Base-by-base conservation (phyloP, 306 rosid species). In the Casuarina glauca region DNA sequence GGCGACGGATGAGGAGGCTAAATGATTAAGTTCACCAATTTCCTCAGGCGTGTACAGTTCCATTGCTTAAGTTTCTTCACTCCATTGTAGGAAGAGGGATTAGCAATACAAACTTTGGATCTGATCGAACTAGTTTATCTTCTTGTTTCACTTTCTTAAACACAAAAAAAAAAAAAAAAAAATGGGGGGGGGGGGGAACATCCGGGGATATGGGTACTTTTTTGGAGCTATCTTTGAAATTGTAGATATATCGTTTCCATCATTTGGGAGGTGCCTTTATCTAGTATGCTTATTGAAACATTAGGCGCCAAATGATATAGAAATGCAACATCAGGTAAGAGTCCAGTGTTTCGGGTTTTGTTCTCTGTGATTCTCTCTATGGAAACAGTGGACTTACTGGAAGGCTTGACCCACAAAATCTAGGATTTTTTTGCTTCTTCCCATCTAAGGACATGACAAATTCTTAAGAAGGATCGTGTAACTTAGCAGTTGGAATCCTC, bases 1-100 rank as follows among this genome's bases (percentile, higher is more conserved):
- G 42, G 41, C 45, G 61, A 76, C 79, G 51, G 32, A 74, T 35
- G 81, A 86, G 75, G 71, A 81, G 69, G 51, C 79, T 62, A 74
- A 51, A 41, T 76, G 75, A 81, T 82, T 11, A 80, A 42, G 43
- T 35, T 58, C 48, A 9, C n/a, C 17, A 44, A 19, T 75, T 51
- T 3, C 46, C 38, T 13, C 38, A 2, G 35, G 58, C 35, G 41
- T 51, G 76, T 58, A 42, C 51, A 61, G 19, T 5, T 9, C 60
- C 39, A 54, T 50, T 71, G 15, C 12, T 42, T 41, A 4, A 42
- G 46, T 68, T 68, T 68, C 48, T 45, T 16, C 11, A 38, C 50
- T 48, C 49, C 54, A 57, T 48, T 67, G 11, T 9, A 45, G n/a
- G 74, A 50, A 15, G 50, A n/a, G 52, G 66, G 48, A 17, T 6